Conservation (phyloP, 768 basidiomycete species). For the Cyclocybe aegerita region DNA sequence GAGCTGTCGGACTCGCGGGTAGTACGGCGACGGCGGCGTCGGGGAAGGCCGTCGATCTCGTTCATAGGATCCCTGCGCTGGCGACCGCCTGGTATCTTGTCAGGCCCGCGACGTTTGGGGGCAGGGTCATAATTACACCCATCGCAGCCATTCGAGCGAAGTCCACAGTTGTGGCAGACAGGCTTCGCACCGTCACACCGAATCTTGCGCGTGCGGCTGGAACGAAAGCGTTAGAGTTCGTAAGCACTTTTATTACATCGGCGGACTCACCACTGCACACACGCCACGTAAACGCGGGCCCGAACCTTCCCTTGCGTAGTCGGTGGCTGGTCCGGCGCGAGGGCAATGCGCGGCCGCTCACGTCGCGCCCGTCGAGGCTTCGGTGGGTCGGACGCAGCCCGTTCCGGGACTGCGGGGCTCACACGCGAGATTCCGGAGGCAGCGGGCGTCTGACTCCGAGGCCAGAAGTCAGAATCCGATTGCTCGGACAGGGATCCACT, state of each 20-base stretch:
- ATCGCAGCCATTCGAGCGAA: constrained; percentile 40
- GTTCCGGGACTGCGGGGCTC: constrained; percentile 1
- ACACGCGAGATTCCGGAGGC: no score
- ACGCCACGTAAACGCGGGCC: constrained; percentile 76
- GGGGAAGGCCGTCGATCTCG: constrained; percentile 26
- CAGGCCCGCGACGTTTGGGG: constrained; percentile 80
- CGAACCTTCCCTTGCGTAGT: constrained; percentile 81
- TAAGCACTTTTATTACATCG: constrained; percentile 6
- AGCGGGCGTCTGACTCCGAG: neutral
- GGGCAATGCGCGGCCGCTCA: constrained; percentile 60
- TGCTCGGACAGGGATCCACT: constrained; percentile 18
- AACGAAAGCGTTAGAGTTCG: constrained; percentile 6
- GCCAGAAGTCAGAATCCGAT: constrained; percentile 23
- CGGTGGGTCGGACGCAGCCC: constrained; percentile 7
- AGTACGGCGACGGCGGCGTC: constrained; percentile 36
- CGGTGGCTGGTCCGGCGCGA: constrained; percentile 75
- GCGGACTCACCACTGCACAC: constrained; percentile 66
- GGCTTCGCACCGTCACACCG: constrained; percentile 84
- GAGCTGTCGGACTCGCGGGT: constrained; percentile 12
- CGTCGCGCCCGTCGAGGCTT: constrained; percentile 45
- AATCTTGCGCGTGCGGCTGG: constrained; percentile 74
- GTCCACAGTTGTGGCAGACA: constrained; percentile 69
- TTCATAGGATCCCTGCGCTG: constrained; percentile 52
- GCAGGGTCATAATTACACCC: constrained; percentile 67
- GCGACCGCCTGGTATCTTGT: constrained; percentile 77